Conservation (phyloP, 208 protist species). For the Leishmania braziliensis region DNA sequence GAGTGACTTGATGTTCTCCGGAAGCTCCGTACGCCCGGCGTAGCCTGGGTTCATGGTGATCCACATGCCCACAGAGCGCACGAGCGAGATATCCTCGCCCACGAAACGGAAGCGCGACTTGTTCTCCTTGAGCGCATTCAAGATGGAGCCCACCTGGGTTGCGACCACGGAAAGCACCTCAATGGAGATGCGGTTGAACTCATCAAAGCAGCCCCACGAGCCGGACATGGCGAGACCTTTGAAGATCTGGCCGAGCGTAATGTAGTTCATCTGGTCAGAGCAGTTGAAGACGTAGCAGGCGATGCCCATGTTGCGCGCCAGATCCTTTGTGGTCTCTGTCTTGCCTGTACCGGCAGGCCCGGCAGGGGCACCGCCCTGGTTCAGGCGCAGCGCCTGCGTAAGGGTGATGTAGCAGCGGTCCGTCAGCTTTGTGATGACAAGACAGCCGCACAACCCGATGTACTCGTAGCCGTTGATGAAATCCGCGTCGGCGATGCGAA, state of each 20-base stretch:
- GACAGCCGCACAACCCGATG: slow-evolving; percentile 97
- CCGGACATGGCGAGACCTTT: slow-evolving; percentile 96
- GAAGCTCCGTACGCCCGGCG: slow-evolving; percentile 96
- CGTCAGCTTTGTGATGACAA: slow-evolving; percentile 99
- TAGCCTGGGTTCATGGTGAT: slow-evolving; percentile 99
- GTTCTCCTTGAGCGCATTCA: slow-evolving; percentile 97
- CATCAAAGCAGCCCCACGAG: slow-evolving; percentile 97
- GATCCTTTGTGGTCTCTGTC: slow-evolving; percentile 96
- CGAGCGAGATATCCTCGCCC: slow-evolving; percentile 94
- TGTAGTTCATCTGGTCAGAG: slow-evolving; percentile 99
- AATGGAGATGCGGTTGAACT: slow-evolving; percentile 97
- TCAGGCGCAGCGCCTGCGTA: slow-evolving; percentile 91
- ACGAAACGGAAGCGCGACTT: slow-evolving; percentile 96
- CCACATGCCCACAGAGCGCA: slow-evolving; percentile 93
- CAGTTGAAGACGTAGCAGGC: slow-evolving; percentile 97
- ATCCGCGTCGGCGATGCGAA: slow-evolving; percentile 97
- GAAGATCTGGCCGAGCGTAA: slow-evolving; percentile 97
- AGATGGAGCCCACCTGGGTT: slow-evolving; percentile 97
- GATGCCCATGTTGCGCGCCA: slow-evolving; percentile 94
- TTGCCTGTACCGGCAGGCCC: slow-evolving; percentile 95
- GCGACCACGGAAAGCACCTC: slow-evolving; percentile 98
- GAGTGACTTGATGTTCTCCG: slow-evolving; percentile 97
- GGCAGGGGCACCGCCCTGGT: slow-evolving; percentile 92
- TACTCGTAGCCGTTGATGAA: slow-evolving; percentile 99
- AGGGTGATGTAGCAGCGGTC: slow-evolving; percentile 99